These are phyloP conservation scores for Claviceps pusilla DNA, from an alignment of 2,329 filamentous ascomycete species.

Conservation along the genomic window DNA sequence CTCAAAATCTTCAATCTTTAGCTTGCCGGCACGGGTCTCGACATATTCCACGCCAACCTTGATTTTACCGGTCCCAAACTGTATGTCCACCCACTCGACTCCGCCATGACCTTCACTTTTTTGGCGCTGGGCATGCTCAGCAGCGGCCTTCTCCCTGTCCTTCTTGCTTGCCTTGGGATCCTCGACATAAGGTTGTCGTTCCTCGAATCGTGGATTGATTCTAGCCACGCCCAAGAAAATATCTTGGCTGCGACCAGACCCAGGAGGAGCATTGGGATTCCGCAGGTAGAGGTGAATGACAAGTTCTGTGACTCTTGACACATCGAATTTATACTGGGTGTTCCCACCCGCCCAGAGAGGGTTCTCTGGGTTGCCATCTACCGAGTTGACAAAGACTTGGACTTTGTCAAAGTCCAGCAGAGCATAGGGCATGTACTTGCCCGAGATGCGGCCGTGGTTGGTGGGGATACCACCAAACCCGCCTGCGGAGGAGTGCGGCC, in stretches of 20 bases:
- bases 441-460: conserved; percentile 87
- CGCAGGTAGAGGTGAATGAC: conserved; percentile 86
- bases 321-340: conserved; percentile 99
- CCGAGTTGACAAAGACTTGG: conserved; percentile 94
- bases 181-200: conserved; percentile 53
- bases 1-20: conserved; percentile 95
- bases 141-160: conserved; percentile 63
- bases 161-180: conserved; percentile 78
- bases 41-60: conserved; percentile 91
- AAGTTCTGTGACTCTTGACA: conserved; percentile 83
- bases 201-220: conserved; percentile 85
- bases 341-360: conserved; percentile 93
- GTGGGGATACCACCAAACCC: conserved; percentile 78
- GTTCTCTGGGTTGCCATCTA: conserved; percentile 85
- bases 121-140: conserved; percentile 45
- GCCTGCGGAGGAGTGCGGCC: conserved; percentile 74
- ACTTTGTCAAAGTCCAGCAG: conserved; percentile 97
- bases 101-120: conserved; percentile 47
- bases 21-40: conserved; percentile 74
- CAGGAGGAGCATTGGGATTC: conserved; percentile 75
- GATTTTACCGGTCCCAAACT: conserved; percentile 78
- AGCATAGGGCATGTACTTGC: conserved; percentile 92
- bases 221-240: conserved; percentile 88
- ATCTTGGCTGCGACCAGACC: conserved; percentile 80
- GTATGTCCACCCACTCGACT: conserved; percentile 77